These are phyloP conservation scores for Trichoderma pleuroti DNA, from an alignment of 2,329 filamentous ascomycete species.

Conservation along the genomic window DNA sequence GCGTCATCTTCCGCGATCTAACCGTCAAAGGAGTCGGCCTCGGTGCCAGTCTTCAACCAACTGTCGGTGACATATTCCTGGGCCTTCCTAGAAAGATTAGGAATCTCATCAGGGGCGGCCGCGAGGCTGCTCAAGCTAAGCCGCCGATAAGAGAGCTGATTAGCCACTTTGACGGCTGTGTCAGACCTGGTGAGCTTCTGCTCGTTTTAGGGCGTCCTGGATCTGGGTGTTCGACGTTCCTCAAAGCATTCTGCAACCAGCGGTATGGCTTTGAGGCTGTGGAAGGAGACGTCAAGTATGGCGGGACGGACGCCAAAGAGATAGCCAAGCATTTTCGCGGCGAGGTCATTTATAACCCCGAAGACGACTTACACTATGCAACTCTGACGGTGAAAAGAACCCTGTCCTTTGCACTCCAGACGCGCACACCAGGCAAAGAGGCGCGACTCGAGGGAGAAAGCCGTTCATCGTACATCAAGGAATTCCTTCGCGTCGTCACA, in stretches of 20 bases:
- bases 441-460: constrained; percentile 56
- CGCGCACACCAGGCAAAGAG: constrained; percentile 53
- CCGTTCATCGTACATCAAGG: constrained; percentile 50
- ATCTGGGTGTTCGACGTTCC: constrained; percentile 65
- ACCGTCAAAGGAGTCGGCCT: constrained; percentile 68
- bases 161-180: constrained; percentile 61
- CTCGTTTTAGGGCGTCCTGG: constrained; percentile 66
- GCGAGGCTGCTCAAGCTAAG: constrained; percentile 51
- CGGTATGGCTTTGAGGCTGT: constrained; percentile 61
- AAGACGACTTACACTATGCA: constrained; percentile 66
- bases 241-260: constrained; percentile 71
- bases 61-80: constrained; percentile 62
- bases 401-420: constrained; percentile 62
- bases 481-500: constrained; percentile 58
- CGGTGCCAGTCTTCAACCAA: constrained; percentile 53
- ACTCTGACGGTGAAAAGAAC: constrained; percentile 66
- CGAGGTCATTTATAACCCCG: constrained; percentile 65
- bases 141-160: constrained; percentile 63
- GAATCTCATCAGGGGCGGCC: constrained; percentile 45
- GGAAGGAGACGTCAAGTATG: constrained; percentile 62
- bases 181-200: constrained; percentile 68
- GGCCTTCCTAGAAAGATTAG: constrained; percentile 47
- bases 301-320: constrained; percentile 42
- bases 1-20: constrained; percentile 66
- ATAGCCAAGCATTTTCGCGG: constrained; percentile 55